phyloP scores from a whole-genome alignment of 2,329 filamentous ascomycete genomes.

The Proliferodiscus dingleyae region DNA sequence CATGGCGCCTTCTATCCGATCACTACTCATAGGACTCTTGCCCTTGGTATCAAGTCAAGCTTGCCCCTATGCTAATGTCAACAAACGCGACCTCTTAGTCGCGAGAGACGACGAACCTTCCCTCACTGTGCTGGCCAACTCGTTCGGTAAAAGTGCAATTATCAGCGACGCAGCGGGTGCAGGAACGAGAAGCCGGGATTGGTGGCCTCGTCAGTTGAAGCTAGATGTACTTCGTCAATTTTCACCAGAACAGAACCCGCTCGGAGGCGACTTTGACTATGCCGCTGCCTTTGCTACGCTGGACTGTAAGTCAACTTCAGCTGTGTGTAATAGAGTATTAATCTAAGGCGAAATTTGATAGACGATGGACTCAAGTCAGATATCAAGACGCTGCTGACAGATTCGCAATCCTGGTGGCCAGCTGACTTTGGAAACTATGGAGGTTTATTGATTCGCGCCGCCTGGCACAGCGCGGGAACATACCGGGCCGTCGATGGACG shows the following conservation, averaged over 20 bases:
- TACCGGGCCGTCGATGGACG: slow-evolving; percentile 56
- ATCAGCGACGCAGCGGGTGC: slow-evolving; percentile 34
- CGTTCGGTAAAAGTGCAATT: slow-evolving; percentile 22
- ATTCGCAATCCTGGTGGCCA: slow-evolving; percentile 58
- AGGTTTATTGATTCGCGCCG: slow-evolving; percentile 55
- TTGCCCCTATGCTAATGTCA: slow-evolving; percentile 14
- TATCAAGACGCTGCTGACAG: slow-evolving; percentile 50
- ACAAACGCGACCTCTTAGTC: slow-evolving; percentile 17
- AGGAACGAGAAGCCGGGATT: slow-evolving; percentile 50
- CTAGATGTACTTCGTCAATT: slow-evolving; percentile 52
- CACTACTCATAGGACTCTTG: slow-evolving; percentile 17
- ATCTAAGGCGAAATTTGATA: not conserved
- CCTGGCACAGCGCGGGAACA: slow-evolving; percentile 57
- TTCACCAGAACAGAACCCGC: too few species aligned
- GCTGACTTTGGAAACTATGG: slow-evolving; percentile 60
- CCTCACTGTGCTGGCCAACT: slow-evolving; percentile 15
- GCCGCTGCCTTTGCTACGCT: slow-evolving; percentile 52
- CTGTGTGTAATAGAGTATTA: too few species aligned
- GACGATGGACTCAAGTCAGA: slow-evolving; percentile 52
- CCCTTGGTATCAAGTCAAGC: slow-evolving; percentile 20
- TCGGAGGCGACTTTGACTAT: slow-evolving; percentile 50
- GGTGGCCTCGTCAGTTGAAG: slow-evolving; percentile 53
- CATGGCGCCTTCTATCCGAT: slow-evolving; percentile 15
- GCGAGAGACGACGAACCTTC: slow-evolving; percentile 14
- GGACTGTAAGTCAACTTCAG: too few species aligned